Evolutionary conservation across 2,329 filamentous ascomycete species (phyloP).

Genomic region (Aspergillus nomiae): DNA sequence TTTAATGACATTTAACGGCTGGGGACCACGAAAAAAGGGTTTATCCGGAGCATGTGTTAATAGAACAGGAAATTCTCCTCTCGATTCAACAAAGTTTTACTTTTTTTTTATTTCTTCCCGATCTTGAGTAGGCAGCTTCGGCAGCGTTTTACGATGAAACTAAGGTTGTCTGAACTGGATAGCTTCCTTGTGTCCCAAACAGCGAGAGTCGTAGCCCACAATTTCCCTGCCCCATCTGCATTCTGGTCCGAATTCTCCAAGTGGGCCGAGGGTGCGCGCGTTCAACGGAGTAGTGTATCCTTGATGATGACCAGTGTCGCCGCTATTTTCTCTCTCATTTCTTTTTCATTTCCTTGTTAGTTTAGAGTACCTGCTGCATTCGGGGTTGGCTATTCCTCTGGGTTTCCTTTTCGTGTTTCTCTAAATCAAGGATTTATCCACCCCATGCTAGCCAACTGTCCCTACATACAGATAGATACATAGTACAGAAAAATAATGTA

Average conservation of each 20-base stretch:
- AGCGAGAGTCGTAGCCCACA: not conserved
- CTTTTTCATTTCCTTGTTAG: not conserved
- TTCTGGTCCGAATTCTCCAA: conserved; percentile 3
- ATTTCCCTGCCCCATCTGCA: not conserved
- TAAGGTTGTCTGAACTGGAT: not conserved
- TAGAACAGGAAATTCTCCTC: conserved; percentile 46
- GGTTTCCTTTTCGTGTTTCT: not conserved
- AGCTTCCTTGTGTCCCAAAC: not conserved
- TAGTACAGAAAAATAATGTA: not conserved
- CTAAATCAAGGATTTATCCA: not conserved
- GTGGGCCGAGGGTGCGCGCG: not conserved
- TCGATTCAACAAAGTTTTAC: conserved; percentile 28
- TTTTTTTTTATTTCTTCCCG: not conserved
- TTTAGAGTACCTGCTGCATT: not conserved
- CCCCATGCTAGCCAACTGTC: not conserved
- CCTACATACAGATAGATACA: not conserved
- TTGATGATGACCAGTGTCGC: not conserved
- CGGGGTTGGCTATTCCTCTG: not conserved
- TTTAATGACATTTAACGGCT: conserved; percentile 42
- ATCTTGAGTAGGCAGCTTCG: not conserved
- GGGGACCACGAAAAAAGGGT: conserved; percentile 35
- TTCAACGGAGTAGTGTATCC: not conserved
- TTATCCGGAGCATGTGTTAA: conserved; percentile 38
- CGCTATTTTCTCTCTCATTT: not conserved
- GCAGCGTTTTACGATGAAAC: conserved; percentile 5